Evolutionary conservation across 2,329 filamentous ascomycete genomes (phyloP).

Genomic region (Clonostachys rhizophaga): DNA sequence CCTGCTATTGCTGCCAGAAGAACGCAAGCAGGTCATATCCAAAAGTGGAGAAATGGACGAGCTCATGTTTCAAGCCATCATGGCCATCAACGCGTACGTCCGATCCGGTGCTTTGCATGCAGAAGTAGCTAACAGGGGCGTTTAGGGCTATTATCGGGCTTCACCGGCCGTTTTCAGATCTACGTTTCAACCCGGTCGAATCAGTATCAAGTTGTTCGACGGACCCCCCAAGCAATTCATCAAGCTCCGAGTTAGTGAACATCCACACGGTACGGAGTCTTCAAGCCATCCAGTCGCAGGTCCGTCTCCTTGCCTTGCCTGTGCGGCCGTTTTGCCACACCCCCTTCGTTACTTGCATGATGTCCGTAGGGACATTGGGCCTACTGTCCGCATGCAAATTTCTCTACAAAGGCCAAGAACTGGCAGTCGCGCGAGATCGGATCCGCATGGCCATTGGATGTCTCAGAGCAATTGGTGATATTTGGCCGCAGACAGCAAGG

Average conservation of each 20-base stretch:
- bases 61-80: slow-evolving; percentile 19
- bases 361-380: slow-evolving; percentile 26
- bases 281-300: slow-evolving; percentile 26
- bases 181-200: slow-evolving; percentile 29
- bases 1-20: slow-evolving; percentile 26
- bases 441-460: slow-evolving; percentile 33
- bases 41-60: slow-evolving; percentile 18
- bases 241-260: slow-evolving; percentile 14
- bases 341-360: slow-evolving; percentile 34
- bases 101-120: background rate
- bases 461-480: slow-evolving; percentile 22
- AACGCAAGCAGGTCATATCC: slow-evolving; percentile 21
- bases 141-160: slow-evolving; percentile 23
- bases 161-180: slow-evolving; percentile 30
- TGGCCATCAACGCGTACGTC: slow-evolving; percentile 14
- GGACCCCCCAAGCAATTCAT: slow-evolving; percentile 8
- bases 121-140: background rate
- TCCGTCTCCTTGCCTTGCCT: slow-evolving; percentile 29
- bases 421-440: slow-evolving; percentile 29
- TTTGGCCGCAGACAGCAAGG: slow-evolving; percentile 27
- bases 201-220: slow-evolving; percentile 27
- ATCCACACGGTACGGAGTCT: slow-evolving; percentile 32
- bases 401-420: slow-evolving; percentile 19
- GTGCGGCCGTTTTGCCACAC: slow-evolving; percentile 23
- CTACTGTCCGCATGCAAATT: slow-evolving; percentile 28